phyloP scores from a whole-genome alignment of 805 yeast species.

The Wickerhamomyces tratensis region DNA sequence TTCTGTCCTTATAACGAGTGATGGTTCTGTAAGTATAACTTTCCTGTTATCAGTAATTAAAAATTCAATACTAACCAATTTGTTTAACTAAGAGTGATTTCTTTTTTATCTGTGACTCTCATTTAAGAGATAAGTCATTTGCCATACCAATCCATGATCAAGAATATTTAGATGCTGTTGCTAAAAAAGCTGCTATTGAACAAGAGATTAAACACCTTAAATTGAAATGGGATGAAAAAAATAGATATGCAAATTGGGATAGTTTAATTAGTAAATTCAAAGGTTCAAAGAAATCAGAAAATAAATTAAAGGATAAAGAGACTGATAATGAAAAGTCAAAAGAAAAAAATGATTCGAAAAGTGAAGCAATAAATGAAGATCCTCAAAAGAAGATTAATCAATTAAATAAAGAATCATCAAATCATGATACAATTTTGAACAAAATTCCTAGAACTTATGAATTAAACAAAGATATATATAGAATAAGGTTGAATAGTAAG shows the following conservation, averaged over 20 bases:
- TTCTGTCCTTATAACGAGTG: constrained; percentile 15
- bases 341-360: constrained; percentile 2
- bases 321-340: no score
- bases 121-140: constrained; percentile 13
- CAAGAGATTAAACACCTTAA: constrained; percentile 11
- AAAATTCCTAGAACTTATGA: constrained; percentile 25
- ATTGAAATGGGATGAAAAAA: constrained; percentile 17
- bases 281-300: constrained; percentile 2
- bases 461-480: constrained; percentile 30
- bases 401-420: constrained; percentile 1
- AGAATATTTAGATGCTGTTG: constrained; percentile 12
- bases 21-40: constrained; percentile 5
- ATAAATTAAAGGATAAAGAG: constrained; percentile 10
- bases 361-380: constrained; percentile 2
- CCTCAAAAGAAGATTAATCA: constrained; percentile 10
- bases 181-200: constrained; percentile 11
- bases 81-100: constrained; percentile 6
- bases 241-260: constrained; percentile 16
- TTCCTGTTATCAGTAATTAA: no score
- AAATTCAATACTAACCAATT: not conserved
- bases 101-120: constrained; percentile 18
- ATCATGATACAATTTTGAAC: constrained; percentile 12
- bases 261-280: constrained; percentile 12
- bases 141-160: constrained; percentile 13
- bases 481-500: constrained; percentile 21